Conservation (phyloP, 257 asterid species). For the Forsythia viridissima region DNA sequence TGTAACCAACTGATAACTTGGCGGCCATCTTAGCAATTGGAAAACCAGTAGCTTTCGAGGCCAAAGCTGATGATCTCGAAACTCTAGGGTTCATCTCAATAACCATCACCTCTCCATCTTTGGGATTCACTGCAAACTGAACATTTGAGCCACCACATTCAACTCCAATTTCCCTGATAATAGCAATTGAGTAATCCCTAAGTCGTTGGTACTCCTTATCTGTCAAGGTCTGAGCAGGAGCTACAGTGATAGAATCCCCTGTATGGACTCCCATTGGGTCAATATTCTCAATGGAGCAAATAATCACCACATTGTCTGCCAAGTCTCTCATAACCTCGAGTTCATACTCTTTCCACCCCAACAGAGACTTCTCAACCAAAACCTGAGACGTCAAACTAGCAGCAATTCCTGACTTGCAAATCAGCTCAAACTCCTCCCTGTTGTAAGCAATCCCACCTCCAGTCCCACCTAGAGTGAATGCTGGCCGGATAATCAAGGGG, state of each 20-base stretch:
- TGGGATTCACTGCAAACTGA: conserved; percentile 93
- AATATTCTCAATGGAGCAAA: conserved; percentile 95
- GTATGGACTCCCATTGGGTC: conserved; percentile 99
- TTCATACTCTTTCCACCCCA: conserved; percentile 99
- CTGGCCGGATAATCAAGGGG: conserved; percentile 93
- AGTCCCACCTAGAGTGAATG: conserved; percentile 93
- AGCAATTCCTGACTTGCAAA: conserved; percentile 91
- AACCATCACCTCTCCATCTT: conserved; percentile 97
- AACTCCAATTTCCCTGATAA: conserved; percentile 97
- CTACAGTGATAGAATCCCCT: conserved; percentile 96
- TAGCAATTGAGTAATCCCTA: conserved; percentile 95
- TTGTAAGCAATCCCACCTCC: conserved; percentile 99
- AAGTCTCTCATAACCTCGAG: conserved; percentile 98
- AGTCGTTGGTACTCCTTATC: conserved; percentile 95
- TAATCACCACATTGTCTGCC: conserved; percentile 98
- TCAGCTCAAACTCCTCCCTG: conserved; percentile 89
- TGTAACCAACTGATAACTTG: conserved; percentile 87
- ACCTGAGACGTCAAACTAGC: conserved; percentile 96
- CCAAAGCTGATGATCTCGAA: conserved; percentile 94
- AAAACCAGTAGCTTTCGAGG: conserved; percentile 98
- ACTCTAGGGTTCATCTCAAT: conserved; percentile 99
- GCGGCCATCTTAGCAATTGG: conserved; percentile 99
- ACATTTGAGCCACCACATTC: conserved; percentile 98
- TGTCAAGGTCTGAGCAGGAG: conserved; percentile 97
- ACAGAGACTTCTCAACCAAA: conserved; percentile 89